These are phyloP conservation scores for Colletotrichum eremochloae DNA, from an alignment of 2,329 filamentous ascomycete species.

Conservation along the genomic window DNA sequence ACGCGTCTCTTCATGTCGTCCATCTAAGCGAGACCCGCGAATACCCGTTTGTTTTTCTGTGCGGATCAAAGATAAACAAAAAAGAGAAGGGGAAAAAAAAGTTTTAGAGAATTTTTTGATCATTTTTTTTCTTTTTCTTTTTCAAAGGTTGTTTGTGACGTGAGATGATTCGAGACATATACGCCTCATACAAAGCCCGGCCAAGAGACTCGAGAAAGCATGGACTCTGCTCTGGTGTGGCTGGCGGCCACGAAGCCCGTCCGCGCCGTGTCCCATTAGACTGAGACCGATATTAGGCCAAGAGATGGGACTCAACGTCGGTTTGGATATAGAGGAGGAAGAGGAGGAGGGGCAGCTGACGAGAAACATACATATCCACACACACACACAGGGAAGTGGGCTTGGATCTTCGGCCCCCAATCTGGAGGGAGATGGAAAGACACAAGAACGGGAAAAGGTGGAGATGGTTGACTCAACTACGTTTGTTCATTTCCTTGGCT, in stretches of 20 bases:
- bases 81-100: no score
- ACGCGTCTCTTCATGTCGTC: not conserved
- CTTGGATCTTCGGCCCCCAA: not conserved
- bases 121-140: not conserved
- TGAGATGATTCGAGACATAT: constrained; percentile 14
- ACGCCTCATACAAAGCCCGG: not conserved
- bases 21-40: constrained; percentile 13
- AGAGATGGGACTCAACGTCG: not conserved
- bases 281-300: constrained; percentile 5
- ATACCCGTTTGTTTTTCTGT: constrained; percentile 2
- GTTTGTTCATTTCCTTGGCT: not conserved
- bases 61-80: not conserved
- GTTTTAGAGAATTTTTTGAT: not conserved
- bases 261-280: not conserved
- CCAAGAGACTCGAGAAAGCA: not conserved
- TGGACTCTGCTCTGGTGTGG: not conserved
- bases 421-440: not conserved
- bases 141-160: not conserved
- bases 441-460: no score
- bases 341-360: not conserved
- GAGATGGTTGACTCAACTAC: not conserved
- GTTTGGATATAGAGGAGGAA: not conserved
- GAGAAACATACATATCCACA: not conserved
- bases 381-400: not conserved
- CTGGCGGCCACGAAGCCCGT: not conserved